These are phyloP conservation scores for Polychaeton citri DNA, from an alignment of 2,329 filamentous ascomycete species.

Conservation along the genomic window DNA sequence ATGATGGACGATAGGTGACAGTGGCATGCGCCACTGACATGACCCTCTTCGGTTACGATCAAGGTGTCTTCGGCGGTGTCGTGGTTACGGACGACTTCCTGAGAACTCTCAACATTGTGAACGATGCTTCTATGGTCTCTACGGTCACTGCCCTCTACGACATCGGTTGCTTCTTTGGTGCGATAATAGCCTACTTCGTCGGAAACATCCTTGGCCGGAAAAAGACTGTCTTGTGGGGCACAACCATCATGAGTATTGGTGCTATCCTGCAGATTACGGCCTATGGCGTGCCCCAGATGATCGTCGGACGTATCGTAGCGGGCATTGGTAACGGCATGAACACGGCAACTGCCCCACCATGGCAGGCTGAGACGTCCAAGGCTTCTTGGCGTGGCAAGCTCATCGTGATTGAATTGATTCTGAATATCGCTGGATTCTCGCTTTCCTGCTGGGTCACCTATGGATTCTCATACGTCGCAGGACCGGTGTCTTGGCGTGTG, in stretches of 20 bases:
- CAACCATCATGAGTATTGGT: constrained; percentile 35
- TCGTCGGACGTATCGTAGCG: constrained; percentile 33
- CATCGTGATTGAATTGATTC: constrained; percentile 28
- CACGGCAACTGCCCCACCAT: constrained; percentile 36
- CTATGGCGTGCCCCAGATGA: constrained; percentile 29
- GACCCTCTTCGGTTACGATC: constrained; percentile 29
- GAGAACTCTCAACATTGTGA: constrained; percentile 31
- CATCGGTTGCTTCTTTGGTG: constrained; percentile 47
- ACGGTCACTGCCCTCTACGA: constrained; percentile 45
- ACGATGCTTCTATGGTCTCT: constrained; percentile 14
- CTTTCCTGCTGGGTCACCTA: constrained; percentile 41
- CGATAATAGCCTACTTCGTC: constrained; percentile 33
- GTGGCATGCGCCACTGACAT: constrained; percentile 36
- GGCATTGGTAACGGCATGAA: constrained; percentile 41
- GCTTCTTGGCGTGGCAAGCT: constrained; percentile 25
- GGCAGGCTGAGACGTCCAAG: constrained; percentile 38
- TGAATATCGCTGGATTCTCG: constrained; percentile 38
- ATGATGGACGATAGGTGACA: background rate
- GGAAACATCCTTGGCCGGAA: constrained; percentile 37
- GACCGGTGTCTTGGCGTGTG: constrained; percentile 30
- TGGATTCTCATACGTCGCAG: constrained; percentile 33
- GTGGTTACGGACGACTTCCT: constrained; percentile 42
- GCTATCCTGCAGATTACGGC: constrained; percentile 35
- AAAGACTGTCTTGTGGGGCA: constrained; percentile 34
- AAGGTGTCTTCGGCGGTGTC: constrained; percentile 43